Conservation (phyloP, 768 basidiomycete species). For the Phylloporus sp. region DNA sequence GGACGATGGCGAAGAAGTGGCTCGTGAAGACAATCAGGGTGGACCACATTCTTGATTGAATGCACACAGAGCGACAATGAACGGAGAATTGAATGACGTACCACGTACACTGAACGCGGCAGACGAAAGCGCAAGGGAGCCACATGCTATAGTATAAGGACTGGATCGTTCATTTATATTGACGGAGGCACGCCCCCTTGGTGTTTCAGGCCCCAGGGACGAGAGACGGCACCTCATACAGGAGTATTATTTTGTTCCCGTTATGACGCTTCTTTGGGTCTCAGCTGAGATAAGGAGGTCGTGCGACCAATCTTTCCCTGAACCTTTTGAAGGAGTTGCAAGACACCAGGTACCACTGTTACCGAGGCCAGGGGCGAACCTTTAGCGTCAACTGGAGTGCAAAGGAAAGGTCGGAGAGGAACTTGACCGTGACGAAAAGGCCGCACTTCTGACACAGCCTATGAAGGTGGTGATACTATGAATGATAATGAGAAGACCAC, state of each 20-base stretch:
- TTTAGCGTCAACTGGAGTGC: neutral
- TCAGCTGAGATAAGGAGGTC: neutral
- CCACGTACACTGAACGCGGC: neutral
- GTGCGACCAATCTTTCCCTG: neutral
- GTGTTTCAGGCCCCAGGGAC: constrained; percentile 9
- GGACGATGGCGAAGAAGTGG: constrained; percentile 18
- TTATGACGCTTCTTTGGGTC: too few relatives aligned
- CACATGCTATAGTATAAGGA: neutral
- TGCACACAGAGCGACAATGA: neutral
- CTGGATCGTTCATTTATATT: neutral
- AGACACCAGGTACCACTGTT: neutral
- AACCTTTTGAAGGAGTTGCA: too few relatives aligned
- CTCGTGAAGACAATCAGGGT: constrained; percentile 13
- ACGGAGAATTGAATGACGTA: constrained; percentile 1
- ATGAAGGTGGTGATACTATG: neutral
- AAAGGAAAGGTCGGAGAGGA: neutral
- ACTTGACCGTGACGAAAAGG: neutral
- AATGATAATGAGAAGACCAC: neutral
- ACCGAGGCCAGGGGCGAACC: neutral
- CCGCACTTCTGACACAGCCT: neutral
- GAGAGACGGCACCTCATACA: neutral
- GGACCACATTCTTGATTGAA: constrained; percentile 12
- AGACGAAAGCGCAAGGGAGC: neutral
- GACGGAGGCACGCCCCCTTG: neutral
- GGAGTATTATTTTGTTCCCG: neutral